Evolutionary conservation across 2,329 filamentous ascomycete genomes (phyloP), one percentile per base, ranked within the genome.

Genomic region (Diplocarpon mali): DNA sequence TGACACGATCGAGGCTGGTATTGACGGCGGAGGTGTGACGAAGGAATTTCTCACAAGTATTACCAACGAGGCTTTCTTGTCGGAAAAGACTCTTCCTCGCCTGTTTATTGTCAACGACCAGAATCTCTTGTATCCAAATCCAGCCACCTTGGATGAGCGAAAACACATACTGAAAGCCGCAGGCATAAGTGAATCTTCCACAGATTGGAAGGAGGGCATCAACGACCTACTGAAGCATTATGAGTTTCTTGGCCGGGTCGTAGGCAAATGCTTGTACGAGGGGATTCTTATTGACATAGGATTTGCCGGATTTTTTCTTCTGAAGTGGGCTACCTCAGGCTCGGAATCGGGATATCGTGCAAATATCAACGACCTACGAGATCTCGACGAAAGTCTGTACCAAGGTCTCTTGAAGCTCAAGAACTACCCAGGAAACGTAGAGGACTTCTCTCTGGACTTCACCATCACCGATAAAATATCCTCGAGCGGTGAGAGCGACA

Each of bases 241-340:
- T 60, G 89, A 96, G 59, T 98, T 98, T 54, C 70, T 96, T 0
- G 92, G 92, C 1, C 83, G 92, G 3, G 77, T 98, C 24, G 81
- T 98, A 20, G 92, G 92, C 10, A 98, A 98, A 62, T 98, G 92
- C 64, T 71, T 98, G 58, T 98, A 98, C 60, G 92, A 98, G 66
- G 89, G 89, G 0, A 96, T 98, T 36, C 72, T 98, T 2, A 81
- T 96, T 38, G 89, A 98, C 63, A 81, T 95, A 48, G 79, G 79
- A 40, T 98, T 98, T 68, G 89, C 90, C 1, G 82, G 85, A 0
- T 98, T 98, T 68, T 98, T 98, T 66, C 74, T 98, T 6, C 75
- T 95, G 48, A 95, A 96, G 62, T 98, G 92, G 92, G 79, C 88
- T 2, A 71, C 78, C 29, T 75, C 79, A 1, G 72, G 81, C 14